Evolutionary conservation across 176 grass and related monocot species (phyloP).

Genomic region (Elymus sibiricus): DNA sequence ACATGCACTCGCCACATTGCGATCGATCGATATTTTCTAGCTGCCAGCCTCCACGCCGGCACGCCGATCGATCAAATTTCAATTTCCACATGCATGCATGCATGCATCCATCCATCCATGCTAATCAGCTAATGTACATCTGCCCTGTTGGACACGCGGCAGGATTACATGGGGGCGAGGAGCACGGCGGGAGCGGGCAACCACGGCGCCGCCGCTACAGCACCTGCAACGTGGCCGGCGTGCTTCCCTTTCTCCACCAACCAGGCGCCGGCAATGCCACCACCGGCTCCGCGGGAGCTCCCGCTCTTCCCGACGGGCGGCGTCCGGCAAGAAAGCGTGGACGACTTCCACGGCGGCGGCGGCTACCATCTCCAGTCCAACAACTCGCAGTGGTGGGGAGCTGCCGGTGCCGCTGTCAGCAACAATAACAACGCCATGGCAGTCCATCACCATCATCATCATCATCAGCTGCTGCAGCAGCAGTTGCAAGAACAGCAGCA

Average conservation of each 20-base stretch:
- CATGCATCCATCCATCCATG: neutral
- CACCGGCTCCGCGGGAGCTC: slow-evolving; percentile 36
- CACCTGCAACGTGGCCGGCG: slow-evolving; percentile 3
- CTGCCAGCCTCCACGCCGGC: neutral
- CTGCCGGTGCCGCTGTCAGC: neutral
- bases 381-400: slow-evolving; percentile 23
- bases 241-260: slow-evolving; percentile 29
- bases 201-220: neutral
- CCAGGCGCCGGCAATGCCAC: neutral
- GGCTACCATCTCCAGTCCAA: neutral
- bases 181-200: neutral
- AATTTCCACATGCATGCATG: neutral
- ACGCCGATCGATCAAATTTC: neutral
- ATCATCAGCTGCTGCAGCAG: slow-evolving; percentile 24
- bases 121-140: neutral
- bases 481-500: neutral
- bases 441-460: slow-evolving; percentile 22
- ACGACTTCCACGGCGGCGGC: neutral
- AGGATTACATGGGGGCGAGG: no score
- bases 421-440: slow-evolving; percentile 6
- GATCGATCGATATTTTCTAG: neutral
- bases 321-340: neutral
- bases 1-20: no score
- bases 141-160: neutral
- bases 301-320: slow-evolving; percentile 54